Evolutionary conservation across 1,284 basidiomycete genomes (phyloP), one percentile per base, ranked within the genome.

Genomic region (Cryptococcus floricola): DNA sequence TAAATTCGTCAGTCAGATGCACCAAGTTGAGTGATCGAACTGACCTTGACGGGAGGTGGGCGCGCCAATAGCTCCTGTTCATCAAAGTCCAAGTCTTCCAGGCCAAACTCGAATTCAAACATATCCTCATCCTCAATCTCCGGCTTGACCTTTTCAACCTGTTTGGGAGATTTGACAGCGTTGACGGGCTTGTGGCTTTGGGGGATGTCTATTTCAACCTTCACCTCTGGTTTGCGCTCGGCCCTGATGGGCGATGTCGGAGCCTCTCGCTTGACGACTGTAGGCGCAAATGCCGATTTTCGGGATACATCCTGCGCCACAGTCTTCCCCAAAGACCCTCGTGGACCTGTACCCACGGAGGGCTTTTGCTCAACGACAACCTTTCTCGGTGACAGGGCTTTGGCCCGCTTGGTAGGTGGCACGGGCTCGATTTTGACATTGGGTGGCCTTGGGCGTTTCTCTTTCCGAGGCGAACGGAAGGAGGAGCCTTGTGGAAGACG

Each of bases 101-200:
- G 47, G 46, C 73, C 72, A 58, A 71, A 67, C 39, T 71, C 70
- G 19, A 66, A 66, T 31, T 65, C 62, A 50, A 69, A 72, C n/a
- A 66, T 27, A 39, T 66, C 64, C 25, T 68, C 66, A 41, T 62
- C 61, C 4, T 50, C 56, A 4, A 63, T 39, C 12, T 49, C 51
- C 12, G 53, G 49, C 55, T 34, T 42, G 41, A 42, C 41, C 14
- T 23, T 8, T 42, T 7, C 19, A 4, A 42, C 41, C 19, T 23
- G 19, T 42, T 42, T 42, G 41, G 41, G 19, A 42, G 19, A 49
- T 13, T 12, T 54, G 52, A 16, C 34, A 8, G 41, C 23, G 18
- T 12, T 14, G n/a, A n/a, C 23, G 39, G 27, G 18, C 25, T 52
- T 31, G 51, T 43, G 18, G 19, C 59, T 50, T 12, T n/a, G n/a